Conservation (phyloP, 495 filamentous ascomycete genomes). For the Aspergillus ellipticus region DNA sequence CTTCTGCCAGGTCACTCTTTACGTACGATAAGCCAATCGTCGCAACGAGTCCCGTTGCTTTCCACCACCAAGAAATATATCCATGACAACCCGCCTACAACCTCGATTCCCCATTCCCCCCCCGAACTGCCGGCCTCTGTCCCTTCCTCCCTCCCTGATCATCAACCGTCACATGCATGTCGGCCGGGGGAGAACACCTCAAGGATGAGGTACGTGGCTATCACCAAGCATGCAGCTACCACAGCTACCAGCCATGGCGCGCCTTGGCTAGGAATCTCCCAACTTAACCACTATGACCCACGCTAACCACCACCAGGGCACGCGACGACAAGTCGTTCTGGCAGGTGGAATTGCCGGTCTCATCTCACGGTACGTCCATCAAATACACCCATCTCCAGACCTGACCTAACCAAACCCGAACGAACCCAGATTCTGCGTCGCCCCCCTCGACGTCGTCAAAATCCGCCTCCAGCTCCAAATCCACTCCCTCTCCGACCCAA, state of each 20-base stretch:
- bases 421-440: constrained; percentile 70
- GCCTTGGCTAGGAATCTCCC: not conserved
- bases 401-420: not conserved
- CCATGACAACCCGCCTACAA: not conserved
- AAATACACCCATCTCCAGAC: not conserved
- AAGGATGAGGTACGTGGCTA: constrained; percentile 71
- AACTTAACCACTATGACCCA: not conserved
- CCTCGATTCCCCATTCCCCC: not conserved
- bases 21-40: too few species aligned
- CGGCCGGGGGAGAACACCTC: constrained; percentile 67
- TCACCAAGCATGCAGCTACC: not conserved
- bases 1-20: too few species aligned
- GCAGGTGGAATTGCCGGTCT: constrained; percentile 88
- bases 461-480: constrained; percentile 92
- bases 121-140: not conserved
- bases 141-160: not conserved
- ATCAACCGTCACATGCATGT: constrained; percentile 57
- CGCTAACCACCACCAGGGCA: constrained; percentile 54
- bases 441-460: constrained; percentile 92
- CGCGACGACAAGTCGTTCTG: constrained; percentile 71
- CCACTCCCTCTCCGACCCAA: constrained; percentile 70
- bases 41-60: too few species aligned
- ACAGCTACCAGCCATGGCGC: not conserved
- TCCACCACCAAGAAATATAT: too few species aligned
- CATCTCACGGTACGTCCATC: constrained; percentile 70